These are phyloP conservation scores for Auriscalpium microsporum DNA, from an alignment of 768 basidiomycete genomes.

Conservation along the genomic window DNA sequence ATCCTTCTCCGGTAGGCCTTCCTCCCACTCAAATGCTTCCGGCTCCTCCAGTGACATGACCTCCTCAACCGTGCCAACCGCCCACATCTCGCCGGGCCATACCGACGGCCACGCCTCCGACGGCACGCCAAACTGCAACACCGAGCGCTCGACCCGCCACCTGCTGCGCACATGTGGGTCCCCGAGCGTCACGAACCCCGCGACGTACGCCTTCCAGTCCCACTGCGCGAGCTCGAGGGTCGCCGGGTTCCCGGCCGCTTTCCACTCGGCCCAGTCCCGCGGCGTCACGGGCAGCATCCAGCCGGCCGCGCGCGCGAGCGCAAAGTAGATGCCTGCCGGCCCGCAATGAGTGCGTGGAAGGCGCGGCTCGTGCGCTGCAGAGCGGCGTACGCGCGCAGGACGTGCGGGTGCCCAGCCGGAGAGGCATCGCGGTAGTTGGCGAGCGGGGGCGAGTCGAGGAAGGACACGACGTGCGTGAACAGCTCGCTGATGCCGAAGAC, in stretches of 20 bases:
- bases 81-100: not conserved
- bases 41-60: not conserved
- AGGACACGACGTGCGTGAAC: not conserved
- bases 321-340: not conserved
- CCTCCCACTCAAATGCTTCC: not conserved
- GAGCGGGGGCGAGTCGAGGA: not conserved
- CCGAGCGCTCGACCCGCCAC: not conserved
- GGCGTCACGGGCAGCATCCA: not conserved
- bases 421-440: too few relatives aligned
- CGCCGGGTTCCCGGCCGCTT: not conserved
- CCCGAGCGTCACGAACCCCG: not conserved
- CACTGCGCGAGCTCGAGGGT: not conserved
- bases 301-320: not conserved
- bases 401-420: not conserved
- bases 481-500: not conserved
- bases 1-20: not conserved
- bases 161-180: not conserved
- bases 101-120: not conserved
- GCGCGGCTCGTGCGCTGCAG: not conserved
- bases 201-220: not conserved
- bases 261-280: not conserved
- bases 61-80: not conserved
- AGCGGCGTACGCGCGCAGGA: not conserved
- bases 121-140: not conserved
- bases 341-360: not conserved